These are phyloP conservation scores for Acacia pycnantha DNA, from an alignment of 331 rosid genomes.

Conservation along the genomic window DNA sequence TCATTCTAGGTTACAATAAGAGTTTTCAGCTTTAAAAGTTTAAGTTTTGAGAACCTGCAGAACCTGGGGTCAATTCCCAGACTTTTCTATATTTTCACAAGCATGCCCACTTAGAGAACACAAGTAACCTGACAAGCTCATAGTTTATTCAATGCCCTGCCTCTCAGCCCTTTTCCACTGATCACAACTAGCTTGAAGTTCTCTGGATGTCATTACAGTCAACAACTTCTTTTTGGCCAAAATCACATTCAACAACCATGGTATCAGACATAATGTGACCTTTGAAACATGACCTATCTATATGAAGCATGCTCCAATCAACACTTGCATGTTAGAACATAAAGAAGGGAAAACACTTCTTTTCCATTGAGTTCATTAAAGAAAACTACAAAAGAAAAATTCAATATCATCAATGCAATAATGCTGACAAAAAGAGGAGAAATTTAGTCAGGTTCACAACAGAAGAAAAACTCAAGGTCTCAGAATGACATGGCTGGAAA, in stretches of 20 bases:
- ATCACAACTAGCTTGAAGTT: not conserved
- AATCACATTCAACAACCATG: not conserved
- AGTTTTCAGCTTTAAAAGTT: not conserved
- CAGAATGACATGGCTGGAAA: not conserved
- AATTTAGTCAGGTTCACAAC: not conserved
- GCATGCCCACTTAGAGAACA: not conserved
- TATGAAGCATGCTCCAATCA: constrained; percentile 13
- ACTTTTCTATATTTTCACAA: not conserved
- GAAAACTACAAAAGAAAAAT: not conserved
- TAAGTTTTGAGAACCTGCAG: not conserved
- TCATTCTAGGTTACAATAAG: not conserved
- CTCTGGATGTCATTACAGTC: not conserved
- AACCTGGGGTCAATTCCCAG: not conserved
- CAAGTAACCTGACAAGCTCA: not conserved
- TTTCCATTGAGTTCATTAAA: not conserved
- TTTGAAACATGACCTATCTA: constrained; percentile 1
- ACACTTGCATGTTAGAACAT: not conserved
- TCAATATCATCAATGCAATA: not conserved
- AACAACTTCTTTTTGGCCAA: not conserved
- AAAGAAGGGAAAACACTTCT: not conserved
- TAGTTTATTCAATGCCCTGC: not conserved
- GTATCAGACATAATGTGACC: not conserved
- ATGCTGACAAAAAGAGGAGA: not conserved
- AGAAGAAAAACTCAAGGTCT: not conserved
- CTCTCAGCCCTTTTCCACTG: not conserved